These are phyloP conservation scores for Dissophora globulifera DNA, from an alignment of 192 early-diverging fungal genomes.

Conservation along the genomic window DNA sequence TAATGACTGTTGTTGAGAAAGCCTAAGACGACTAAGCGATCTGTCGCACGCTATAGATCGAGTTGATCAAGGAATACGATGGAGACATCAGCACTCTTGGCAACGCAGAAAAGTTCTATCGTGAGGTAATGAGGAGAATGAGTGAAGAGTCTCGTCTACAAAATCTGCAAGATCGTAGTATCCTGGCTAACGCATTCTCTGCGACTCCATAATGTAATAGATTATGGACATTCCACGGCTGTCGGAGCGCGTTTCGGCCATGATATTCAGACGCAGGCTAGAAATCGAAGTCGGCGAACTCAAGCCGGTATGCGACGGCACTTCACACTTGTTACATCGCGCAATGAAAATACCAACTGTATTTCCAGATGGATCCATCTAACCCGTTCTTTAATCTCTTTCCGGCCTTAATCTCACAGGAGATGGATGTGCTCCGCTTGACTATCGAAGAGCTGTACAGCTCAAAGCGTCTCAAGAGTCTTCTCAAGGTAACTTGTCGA, in stretches of 20 bases:
- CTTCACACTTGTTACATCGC: too few species aligned
- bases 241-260: constrained; percentile 60
- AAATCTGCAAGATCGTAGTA: too few species aligned
- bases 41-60: too few species aligned
- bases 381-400: background rate
- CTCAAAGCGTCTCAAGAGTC: constrained; percentile 54
- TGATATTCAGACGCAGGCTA: constrained; percentile 65
- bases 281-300: constrained; percentile 62
- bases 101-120: constrained; percentile 68
- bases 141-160: too few species aligned
- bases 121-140: constrained; percentile 41
- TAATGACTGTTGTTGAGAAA: too few species aligned
- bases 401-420: too few species aligned
- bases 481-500: constrained; percentile 57
- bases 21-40: too few species aligned
- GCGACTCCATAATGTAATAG: too few species aligned
- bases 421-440: constrained; percentile 58
- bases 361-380: background rate
- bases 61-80: constrained; percentile 61
- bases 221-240: constrained; percentile 64
- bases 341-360: too few species aligned
- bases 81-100: constrained; percentile 60
- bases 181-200: too few species aligned
- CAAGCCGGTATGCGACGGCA: constrained; percentile 53
- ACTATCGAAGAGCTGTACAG: constrained; percentile 59